Evolutionary conservation across 257 asterid species (phyloP).

Genomic region (Paraleonurus japonicus): DNA sequence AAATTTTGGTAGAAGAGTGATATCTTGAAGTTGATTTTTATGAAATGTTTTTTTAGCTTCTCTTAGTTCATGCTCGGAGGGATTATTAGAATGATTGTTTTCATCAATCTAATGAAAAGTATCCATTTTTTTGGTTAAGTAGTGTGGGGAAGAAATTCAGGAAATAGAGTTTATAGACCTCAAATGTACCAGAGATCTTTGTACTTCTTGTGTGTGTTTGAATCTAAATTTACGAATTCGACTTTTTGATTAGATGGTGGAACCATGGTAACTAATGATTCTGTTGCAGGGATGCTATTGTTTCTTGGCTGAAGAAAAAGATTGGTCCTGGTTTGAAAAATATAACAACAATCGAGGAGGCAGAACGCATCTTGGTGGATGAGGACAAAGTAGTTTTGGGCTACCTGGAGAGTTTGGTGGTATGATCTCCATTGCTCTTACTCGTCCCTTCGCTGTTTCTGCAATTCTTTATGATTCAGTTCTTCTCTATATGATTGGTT

Average conservation of each 20-base stretch:
- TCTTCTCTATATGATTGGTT: not conserved
- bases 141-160: not conserved
- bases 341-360: conserved; percentile 66
- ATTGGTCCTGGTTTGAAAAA: conserved; percentile 63
- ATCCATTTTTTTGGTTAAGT: not conserved
- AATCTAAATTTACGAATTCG: too few species aligned
- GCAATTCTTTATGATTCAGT: not conserved
- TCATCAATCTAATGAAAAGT: not conserved
- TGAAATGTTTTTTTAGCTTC: not conserved
- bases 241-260: not conserved
- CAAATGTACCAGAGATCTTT: not conserved
- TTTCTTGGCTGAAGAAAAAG: conserved; percentile 88
- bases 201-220: not conserved
- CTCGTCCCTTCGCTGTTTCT: not conserved
- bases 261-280: conserved; percentile 7
- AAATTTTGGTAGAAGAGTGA: not conserved
- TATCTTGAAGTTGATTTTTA: not conserved
- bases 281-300: conserved; percentile 71
- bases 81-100: not conserved
- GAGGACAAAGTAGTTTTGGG: conserved; percentile 66
- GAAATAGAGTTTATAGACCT: not conserved
- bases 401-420: conserved; percentile 73
- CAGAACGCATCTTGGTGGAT: conserved; percentile 61
- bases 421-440: conserved; percentile 30
- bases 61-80: not conserved